Conservation (phyloP, 163 green algal species). For the Scenedesmus sp. region DNA sequence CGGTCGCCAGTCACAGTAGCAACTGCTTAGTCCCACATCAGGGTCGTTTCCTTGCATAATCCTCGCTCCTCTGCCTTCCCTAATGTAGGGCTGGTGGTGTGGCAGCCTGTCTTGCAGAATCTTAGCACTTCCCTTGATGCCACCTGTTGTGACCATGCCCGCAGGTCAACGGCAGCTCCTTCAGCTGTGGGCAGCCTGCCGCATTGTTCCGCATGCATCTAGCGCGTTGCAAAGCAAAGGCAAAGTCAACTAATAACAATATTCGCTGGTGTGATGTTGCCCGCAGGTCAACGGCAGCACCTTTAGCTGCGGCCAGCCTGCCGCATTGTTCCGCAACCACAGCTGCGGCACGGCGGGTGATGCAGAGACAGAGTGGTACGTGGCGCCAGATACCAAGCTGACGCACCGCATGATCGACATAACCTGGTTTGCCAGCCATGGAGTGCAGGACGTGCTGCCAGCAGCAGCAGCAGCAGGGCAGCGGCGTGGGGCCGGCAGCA, state of each 20-base stretch:
- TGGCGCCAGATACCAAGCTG: background rate
- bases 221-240: too few relatives aligned
- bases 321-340: background rate
- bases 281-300: background rate
- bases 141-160: background rate
- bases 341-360: slow-evolving; percentile 1
- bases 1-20: too few relatives aligned
- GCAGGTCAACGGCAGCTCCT: background rate
- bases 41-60: too few relatives aligned
- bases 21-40: too few relatives aligned
- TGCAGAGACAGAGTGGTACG: background rate
- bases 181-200: background rate
- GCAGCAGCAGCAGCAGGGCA: background rate
- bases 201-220: background rate
- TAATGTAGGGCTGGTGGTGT: too few relatives aligned
- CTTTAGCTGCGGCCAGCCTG: background rate
- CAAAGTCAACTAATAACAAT: too few relatives aligned
- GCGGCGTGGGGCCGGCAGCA: background rate
- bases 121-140: too few relatives aligned
- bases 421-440: slow-evolving; percentile 12
- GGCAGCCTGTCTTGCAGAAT: too few relatives aligned
- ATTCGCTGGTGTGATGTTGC: background rate
- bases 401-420: slow-evolving; percentile 3
- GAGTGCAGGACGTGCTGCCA: background rate
- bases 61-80: too few relatives aligned